phyloP scores from a whole-genome alignment of 768 basidiomycete genomes.

The Mycena vulgaris region DNA sequence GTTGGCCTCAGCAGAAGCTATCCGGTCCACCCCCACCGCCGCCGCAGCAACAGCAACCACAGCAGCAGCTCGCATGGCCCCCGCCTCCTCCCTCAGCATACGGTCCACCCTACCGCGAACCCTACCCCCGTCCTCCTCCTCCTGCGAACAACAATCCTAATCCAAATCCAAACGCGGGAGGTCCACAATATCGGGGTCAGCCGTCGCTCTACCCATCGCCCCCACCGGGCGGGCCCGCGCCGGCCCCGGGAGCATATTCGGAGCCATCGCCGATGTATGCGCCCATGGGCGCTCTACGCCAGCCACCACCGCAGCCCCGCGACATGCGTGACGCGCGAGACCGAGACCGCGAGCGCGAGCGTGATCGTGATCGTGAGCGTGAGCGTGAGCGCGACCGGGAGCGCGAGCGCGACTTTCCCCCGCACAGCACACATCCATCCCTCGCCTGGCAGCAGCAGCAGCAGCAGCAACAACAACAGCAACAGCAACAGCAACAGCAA shows the following conservation, averaged over 20 bases:
- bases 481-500: background rate
- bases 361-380: conserved; percentile 20
- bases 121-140: conserved; percentile 6
- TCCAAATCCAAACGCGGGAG: background rate
- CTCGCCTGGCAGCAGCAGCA: conserved; percentile 30
- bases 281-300: conserved; percentile 31
- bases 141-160: background rate
- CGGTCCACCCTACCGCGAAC: conserved; percentile 12
- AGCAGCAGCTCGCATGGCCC: conserved; percentile 6
- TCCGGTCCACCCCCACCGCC: background rate
- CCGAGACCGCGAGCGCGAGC: conserved; percentile 9
- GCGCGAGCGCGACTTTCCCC: conserved; percentile 20
- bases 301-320: conserved; percentile 14
- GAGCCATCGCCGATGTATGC: conserved; percentile 37
- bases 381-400: conserved; percentile 20
- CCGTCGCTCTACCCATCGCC: conserved; percentile 26
- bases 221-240: conserved; percentile 21
- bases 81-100: background rate
- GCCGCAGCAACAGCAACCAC: background rate
- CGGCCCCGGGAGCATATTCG: conserved; percentile 13
- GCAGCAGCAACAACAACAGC: background rate
- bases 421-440: conserved; percentile 28
- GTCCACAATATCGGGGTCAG: background rate
- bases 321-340: background rate
- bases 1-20: background rate